Evolutionary conservation across 2,329 filamentous ascomycete species (phyloP), one percentile per base, ranked within the genome.

Genomic region (Beauveria sp.): DNA sequence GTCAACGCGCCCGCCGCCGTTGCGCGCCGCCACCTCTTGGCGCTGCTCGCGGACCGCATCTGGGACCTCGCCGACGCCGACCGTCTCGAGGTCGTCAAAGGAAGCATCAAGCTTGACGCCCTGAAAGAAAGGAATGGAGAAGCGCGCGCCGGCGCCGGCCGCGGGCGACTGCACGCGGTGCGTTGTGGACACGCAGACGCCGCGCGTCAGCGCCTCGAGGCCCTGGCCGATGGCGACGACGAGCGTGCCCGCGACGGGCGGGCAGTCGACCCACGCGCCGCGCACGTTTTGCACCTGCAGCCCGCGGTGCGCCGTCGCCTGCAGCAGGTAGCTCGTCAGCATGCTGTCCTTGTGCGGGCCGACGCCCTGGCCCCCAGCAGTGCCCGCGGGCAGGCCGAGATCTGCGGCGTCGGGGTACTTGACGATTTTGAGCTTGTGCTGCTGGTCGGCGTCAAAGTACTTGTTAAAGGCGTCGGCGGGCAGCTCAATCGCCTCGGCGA

Each of bases 401-500:
- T 85, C 81, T n/a, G 77, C 74, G 14, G 83, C 73, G 71, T 95
- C 91, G 0, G 91, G 91, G 70, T 95, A 96, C 76, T 90, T 91
- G 64, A 96, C 88, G 63, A 96, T 88, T 78, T 96, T 96, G 69
- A 96, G 81, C 78, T 96, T 96, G 77, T 96, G 90, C 76, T 95
- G 91, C 77, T 84, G 79, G 67, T 82, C 73, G 78, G 80, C 67
- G 71, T 93, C 90, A 74, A 93, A 93, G 79, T 93, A 96, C 68
- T 83, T 85, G 70, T 85, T 78, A 73, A 96, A 96, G 0, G 91
- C 90, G 56, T 81, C 75, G 0, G 80, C 65, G 0, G 88, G 84
- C 6, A 96, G 79, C 10, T 84, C 83, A 65, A 96, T 88, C n/a
- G 90, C 88, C 76, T 96, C 90, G 64, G 91, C 91, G 67, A 96